Base-by-base conservation (phyloP, 2,329 filamentous ascomycete species). In the Aspergillus pseudoterreus region DNA sequence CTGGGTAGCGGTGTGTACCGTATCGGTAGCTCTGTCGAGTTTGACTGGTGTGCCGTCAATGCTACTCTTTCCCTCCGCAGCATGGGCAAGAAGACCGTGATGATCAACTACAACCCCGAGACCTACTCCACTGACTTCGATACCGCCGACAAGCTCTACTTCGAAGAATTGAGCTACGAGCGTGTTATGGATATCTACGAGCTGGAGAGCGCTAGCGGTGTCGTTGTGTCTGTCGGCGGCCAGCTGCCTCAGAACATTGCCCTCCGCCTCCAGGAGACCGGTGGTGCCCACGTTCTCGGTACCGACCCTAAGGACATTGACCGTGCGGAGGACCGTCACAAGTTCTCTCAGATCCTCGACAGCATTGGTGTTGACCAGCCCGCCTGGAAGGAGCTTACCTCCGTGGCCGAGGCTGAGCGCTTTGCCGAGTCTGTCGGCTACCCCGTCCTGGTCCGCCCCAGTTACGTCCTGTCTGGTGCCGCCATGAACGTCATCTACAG, bases 141-240 rank as follows among this genome's bases (percentile, higher is more conserved):
- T 63, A 84, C 83, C 9, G 90, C 91, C 8, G 92, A 97, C 64
- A 90, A 85, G 64, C 82, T 99, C 4, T 99, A 97, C 75, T 99
- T 99, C 59, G 94, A 97, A 63, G 94, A 99, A 74, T 76, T 97
- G 49, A 94, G 87, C 72, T 97, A 96, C 70, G 94, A 97, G 77
- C 87, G 92, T 68, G 92, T 97, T 9, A 95, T 97, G 90, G 94
- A 99, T 71, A 97, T 97, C 59, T 96, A 96, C 71, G 94, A 97
- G 72, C 82, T 97, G 14, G 94, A 97, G 74, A 78, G 78, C 52
- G 86, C 92, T 6, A 84, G 80, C 49, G 92, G 92, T 62, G 90
- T 97, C 22, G 92, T 97, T 4, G 92, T 97, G 6, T 96, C 91
- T 53, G 91, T 97, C 10, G 94, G 94, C 67, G 94, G 94, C 41